phyloP scores from a whole-genome alignment of 257 asterid genomes.

The Gentiana dahurica region DNA sequence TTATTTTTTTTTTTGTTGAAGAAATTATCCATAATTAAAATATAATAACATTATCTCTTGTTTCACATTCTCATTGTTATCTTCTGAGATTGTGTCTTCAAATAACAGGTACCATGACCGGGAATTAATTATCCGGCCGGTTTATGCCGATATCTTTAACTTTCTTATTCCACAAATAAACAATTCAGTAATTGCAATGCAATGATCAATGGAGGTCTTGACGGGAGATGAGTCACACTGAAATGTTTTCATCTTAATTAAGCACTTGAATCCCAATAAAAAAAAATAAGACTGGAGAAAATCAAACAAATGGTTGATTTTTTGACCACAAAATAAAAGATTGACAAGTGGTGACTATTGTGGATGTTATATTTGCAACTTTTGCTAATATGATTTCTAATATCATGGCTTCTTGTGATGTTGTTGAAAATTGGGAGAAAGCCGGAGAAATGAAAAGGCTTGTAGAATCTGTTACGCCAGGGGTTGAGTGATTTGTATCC shows the following conservation, averaged over 20 bases:
- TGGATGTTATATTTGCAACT: neutral
- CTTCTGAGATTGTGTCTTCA: no score
- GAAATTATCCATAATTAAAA: no score
- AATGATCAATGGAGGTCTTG: no score
- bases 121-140: no score
- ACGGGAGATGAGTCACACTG: neutral
- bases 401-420: slow-evolving; percentile 1
- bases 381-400: neutral
- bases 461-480: neutral
- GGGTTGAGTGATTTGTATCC: slow-evolving; percentile 3
- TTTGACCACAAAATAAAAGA: neutral
- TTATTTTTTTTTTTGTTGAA: no score
- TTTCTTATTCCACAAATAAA: no score
- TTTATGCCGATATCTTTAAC: no score
- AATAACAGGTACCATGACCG: no score
- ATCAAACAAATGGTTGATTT: neutral
- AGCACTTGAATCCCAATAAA: neutral
- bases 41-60: no score
- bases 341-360: slow-evolving; percentile 2
- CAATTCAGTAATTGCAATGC: no score
- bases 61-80: no score
- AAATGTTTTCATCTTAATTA: no score
- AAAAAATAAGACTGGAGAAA: neutral
- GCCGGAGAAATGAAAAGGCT: neutral
- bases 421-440: neutral